phyloP scores from a whole-genome alignment of 495 filamentous ascomycete species.

The Neurospora sublineolata region DNA sequence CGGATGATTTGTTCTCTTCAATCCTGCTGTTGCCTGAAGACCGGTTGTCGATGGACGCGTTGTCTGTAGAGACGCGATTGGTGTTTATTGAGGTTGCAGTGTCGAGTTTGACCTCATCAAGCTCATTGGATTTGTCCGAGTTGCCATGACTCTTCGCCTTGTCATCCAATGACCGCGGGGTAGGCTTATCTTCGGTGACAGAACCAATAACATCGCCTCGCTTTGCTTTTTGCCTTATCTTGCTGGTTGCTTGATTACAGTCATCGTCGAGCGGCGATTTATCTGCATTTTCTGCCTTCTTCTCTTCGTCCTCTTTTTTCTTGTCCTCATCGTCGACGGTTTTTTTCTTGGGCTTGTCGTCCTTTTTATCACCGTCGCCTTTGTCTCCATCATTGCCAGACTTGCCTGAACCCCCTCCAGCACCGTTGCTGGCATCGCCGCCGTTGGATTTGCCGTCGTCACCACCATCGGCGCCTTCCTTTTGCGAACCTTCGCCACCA shows the following conservation, averaged over 20 bases:
- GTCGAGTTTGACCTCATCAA: slow-evolving; percentile 41
- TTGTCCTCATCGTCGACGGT: slow-evolving; percentile 21
- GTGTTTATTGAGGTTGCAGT: slow-evolving; percentile 29
- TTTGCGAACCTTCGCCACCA: slow-evolving; percentile 33
- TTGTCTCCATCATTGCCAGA: slow-evolving; percentile 19
- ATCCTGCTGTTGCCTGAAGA: not conserved
- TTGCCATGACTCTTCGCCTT: slow-evolving; percentile 2
- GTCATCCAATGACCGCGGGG: not conserved
- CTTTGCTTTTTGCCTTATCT: not conserved
- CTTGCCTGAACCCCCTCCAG: slow-evolving; percentile 5
- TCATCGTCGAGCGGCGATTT: slow-evolving; percentile 14
- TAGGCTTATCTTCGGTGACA: not conserved
- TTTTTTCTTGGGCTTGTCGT: slow-evolving; percentile 22
- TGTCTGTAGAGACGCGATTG: slow-evolving; percentile 21
- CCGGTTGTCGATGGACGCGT: slow-evolving; percentile 11
- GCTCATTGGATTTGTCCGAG: slow-evolving; percentile 23
- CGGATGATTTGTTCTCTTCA: not conserved
- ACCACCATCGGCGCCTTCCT: slow-evolving; percentile 24
- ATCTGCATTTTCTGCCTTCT: slow-evolving; percentile 16
- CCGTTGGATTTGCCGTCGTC: slow-evolving; percentile 15
- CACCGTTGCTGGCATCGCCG: slow-evolving; percentile 11
- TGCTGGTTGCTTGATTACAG: not conserved
- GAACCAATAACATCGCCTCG: not conserved
- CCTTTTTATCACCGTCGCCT: slow-evolving; percentile 16
- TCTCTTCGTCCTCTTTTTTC: slow-evolving; percentile 9